Percentiles rank a stretch among this genome's conserved stretches.
phyloP scores from a whole-genome alignment of 2,329 filamentous ascomycete species.

The Cytospora chrysosperma region DNA sequence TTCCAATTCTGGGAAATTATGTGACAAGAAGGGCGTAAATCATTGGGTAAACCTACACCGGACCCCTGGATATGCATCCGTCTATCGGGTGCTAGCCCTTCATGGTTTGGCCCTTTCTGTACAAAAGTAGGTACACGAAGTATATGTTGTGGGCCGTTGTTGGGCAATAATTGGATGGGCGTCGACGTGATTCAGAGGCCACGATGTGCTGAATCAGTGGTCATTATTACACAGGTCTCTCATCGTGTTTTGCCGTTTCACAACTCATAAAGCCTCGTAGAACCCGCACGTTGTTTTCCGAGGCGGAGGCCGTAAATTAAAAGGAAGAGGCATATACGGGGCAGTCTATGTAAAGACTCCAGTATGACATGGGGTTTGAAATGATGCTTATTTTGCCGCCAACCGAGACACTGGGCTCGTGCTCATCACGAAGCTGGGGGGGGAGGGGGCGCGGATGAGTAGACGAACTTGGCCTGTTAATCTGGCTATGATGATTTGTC shows the following conservation, averaged over 20 bases:
- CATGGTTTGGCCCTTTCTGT: neutral
- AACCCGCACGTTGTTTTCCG: neutral
- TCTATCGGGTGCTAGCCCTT: neutral
- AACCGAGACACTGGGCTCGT: conserved; percentile 11
- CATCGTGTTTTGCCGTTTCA: neutral
- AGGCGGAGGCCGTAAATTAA: conserved; percentile 4
- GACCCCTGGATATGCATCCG: conserved; percentile 2
- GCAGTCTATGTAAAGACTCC: neutral
- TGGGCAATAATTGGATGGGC: neutral
- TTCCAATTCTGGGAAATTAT: conserved; percentile 13
- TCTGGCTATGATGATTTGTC: neutral
- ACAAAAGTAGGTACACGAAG: neutral
- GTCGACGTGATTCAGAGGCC: neutral
- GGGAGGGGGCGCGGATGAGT: neutral
- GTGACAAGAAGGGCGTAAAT: conserved; percentile 9
- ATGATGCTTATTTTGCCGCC: conserved; percentile 14
- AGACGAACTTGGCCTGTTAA: neutral
- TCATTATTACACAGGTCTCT: neutral
- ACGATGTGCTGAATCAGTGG: neutral
- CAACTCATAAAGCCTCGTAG: neutral
- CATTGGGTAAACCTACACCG: conserved; percentile 11
- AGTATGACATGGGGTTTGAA: neutral
- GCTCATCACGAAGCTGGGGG: neutral
- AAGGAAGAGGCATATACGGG: neutral
- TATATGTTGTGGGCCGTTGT: neutral